Conservation (phyloP, 2,329 filamentous ascomycete genomes). For the Aspergillus uvarum region DNA sequence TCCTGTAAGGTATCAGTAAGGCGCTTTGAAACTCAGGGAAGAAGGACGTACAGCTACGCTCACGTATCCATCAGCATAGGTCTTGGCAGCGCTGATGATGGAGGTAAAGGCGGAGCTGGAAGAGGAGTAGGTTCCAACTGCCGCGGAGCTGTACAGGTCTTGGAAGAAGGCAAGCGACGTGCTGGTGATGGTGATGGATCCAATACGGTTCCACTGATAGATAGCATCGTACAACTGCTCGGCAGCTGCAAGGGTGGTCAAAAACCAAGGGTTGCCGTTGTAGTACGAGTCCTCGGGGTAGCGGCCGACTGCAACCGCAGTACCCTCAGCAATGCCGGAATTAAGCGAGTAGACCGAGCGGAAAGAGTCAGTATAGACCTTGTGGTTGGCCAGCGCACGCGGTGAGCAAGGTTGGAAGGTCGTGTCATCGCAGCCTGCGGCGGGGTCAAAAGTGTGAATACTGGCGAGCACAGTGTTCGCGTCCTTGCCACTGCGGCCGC, state of each 20-base stretch:
- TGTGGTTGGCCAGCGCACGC: slow-evolving; percentile 70
- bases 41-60: slow-evolving; percentile 39
- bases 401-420: slow-evolving; percentile 79
- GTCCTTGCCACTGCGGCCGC: slow-evolving; percentile 67
- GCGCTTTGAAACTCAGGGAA: not conserved
- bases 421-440: slow-evolving; percentile 34
- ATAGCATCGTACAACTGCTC: slow-evolving; percentile 78
- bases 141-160: slow-evolving; percentile 59
- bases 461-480: slow-evolving; percentile 62
- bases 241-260: slow-evolving; percentile 72
- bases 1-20: slow-evolving; percentile 18
- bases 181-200: slow-evolving; percentile 63
- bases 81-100: slow-evolving; percentile 60
- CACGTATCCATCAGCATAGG: slow-evolving; percentile 62
- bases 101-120: slow-evolving; percentile 54
- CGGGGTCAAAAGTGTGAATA: slow-evolving; percentile 45
- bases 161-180: slow-evolving; percentile 71
- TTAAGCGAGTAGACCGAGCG: slow-evolving; percentile 64
- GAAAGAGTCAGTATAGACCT: slow-evolving; percentile 73
- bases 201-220: slow-evolving; percentile 65
- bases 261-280: slow-evolving; percentile 77
- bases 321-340: slow-evolving; percentile 25
- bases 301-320: slow-evolving; percentile 54
- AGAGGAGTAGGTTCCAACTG: slow-evolving; percentile 64
- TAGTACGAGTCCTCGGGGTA: slow-evolving; percentile 74